These are phyloP conservation scores for Myxozyma vanderwaltii DNA, from an alignment of 805 yeast genomes.

Conservation along the genomic window DNA sequence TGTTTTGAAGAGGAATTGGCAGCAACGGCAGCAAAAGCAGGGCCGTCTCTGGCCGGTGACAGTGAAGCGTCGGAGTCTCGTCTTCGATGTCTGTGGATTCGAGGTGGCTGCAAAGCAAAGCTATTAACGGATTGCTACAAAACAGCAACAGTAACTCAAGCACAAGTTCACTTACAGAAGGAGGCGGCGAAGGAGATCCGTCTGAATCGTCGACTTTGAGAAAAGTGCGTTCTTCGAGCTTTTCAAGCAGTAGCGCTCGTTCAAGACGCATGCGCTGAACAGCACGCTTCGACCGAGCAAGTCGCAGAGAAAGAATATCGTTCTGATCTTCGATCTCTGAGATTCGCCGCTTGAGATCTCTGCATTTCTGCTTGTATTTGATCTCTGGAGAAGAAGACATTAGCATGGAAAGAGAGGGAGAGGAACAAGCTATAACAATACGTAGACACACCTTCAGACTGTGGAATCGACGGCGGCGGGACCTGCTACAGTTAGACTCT, in stretches of 20 bases:
- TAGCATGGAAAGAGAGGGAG: neutral
- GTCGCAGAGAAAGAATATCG: slow-evolving; percentile 66
- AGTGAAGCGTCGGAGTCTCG: slow-evolving; percentile 20
- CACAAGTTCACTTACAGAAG: slow-evolving; percentile 29
- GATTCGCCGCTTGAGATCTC: slow-evolving; percentile 57
- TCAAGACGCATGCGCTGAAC: slow-evolving; percentile 81
- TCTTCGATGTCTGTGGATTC: slow-evolving; percentile 13
- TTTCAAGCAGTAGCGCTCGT: slow-evolving; percentile 75
- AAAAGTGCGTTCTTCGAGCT: slow-evolving; percentile 59
- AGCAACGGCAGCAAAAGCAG: slow-evolving; percentile 2
- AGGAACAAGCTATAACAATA: too few relatives aligned
- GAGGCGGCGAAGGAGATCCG: slow-evolving; percentile 40
- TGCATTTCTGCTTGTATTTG: slow-evolving; percentile 64
- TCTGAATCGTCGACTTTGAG: slow-evolving; percentile 38
- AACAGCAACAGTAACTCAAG: neutral
- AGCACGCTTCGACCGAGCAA: slow-evolving; percentile 73
- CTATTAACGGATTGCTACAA: neutral
- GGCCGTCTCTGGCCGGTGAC: slow-evolving; percentile 15
- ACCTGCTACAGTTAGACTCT: neutral
- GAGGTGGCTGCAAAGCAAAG: slow-evolving; percentile 18
- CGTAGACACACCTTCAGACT: slow-evolving; percentile 22
- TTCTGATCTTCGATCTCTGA: slow-evolving; percentile 40
- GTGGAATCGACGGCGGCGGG: slow-evolving; percentile 28
- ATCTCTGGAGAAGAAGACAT: slow-evolving; percentile 38
- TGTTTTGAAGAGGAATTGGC: neutral